phyloP scores from a whole-genome alignment of 306 rosid species.

The Medicago arabica region DNA sequence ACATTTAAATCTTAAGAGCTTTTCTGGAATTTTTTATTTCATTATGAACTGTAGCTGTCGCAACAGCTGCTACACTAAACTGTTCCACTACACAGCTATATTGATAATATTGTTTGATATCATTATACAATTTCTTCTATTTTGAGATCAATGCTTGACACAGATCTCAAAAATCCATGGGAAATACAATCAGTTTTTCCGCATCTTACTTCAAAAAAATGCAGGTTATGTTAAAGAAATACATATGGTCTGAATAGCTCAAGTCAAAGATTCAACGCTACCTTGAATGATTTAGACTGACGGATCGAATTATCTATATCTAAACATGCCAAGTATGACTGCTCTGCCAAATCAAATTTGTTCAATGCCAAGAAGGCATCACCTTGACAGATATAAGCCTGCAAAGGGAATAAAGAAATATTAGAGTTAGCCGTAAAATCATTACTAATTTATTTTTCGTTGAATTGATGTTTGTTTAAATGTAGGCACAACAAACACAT shows the following conservation, averaged over 20 bases:
- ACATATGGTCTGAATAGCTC: slow-evolving; percentile 24
- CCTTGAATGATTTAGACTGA: slow-evolving; percentile 82
- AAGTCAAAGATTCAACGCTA: slow-evolving; percentile 40
- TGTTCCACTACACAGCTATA: background rate
- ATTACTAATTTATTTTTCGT: background rate
- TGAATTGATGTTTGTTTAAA: slow-evolving; percentile 20
- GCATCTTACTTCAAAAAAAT: slow-evolving; percentile 34
- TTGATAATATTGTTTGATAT: slow-evolving; percentile 5
- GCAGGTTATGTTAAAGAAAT: slow-evolving; percentile 35
- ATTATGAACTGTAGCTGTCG: background rate
- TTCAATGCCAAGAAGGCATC: slow-evolving; percentile 71
- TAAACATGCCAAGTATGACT: slow-evolving; percentile 67
- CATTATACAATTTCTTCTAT: background rate
- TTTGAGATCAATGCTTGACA: slow-evolving; percentile 21
- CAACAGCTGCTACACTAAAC: background rate
- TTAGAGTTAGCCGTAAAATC: slow-evolving; percentile 19
- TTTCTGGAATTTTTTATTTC: background rate
- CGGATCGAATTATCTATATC: slow-evolving; percentile 77
- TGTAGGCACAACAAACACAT: slow-evolving; percentile 22
- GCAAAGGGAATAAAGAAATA: slow-evolving; percentile 42
- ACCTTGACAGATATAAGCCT: slow-evolving; percentile 87
- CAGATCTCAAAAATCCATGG: slow-evolving; percentile 23
- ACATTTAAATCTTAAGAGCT: background rate
- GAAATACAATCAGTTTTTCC: slow-evolving; percentile 24
- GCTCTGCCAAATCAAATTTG: slow-evolving; percentile 68